Evolutionary conservation across 2,329 filamentous ascomycete species (phyloP).

Genomic region (Aspergillus sp.): DNA sequence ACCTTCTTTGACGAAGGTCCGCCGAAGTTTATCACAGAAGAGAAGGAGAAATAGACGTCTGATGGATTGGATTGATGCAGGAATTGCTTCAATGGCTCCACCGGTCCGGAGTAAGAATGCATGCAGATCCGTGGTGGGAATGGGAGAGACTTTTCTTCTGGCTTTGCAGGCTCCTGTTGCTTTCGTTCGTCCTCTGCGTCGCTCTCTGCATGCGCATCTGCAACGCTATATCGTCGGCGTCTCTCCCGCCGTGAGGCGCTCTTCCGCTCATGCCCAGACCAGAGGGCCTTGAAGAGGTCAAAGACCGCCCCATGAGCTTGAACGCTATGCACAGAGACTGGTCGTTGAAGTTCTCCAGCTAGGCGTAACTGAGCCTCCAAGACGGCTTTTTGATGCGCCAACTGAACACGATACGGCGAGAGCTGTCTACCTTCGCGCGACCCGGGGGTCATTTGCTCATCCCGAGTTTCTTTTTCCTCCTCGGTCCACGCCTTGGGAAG

Average conservation of each 20-base stretch:
- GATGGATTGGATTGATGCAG: constrained; percentile 70
- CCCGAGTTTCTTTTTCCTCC: constrained; percentile 33
- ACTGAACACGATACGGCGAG: constrained; percentile 58
- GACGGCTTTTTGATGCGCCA: constrained; percentile 60
- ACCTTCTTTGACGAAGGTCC: constrained; percentile 56
- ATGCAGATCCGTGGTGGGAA: constrained; percentile 89
- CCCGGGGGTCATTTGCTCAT: constrained; percentile 55
- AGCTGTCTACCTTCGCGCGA: constrained; percentile 61
- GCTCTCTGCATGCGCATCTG: constrained; percentile 33
- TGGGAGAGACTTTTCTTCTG: constrained; percentile 49
- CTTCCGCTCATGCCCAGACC: constrained; percentile 59
- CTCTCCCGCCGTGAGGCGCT: constrained; percentile 52
- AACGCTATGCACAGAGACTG: constrained; percentile 65
- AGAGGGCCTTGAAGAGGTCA: constrained; percentile 57
- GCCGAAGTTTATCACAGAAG: constrained; percentile 75
- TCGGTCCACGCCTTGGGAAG: constrained; percentile 56
- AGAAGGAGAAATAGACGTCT: constrained; percentile 85
- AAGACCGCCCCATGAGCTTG: constrained; percentile 62
- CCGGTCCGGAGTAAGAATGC: constrained; percentile 84
- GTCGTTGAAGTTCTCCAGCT: constrained; percentile 59
- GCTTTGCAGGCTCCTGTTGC: constrained; percentile 5
- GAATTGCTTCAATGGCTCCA: constrained; percentile 76
- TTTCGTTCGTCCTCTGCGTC: constrained; percentile 28
- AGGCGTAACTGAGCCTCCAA: constrained; percentile 60
- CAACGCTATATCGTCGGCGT: constrained; percentile 35